Evolutionary conservation across 345 rosid genomes (phyloP), one percentile per base, ranked within the genome.

Genomic region (Balakata baccata): DNA sequence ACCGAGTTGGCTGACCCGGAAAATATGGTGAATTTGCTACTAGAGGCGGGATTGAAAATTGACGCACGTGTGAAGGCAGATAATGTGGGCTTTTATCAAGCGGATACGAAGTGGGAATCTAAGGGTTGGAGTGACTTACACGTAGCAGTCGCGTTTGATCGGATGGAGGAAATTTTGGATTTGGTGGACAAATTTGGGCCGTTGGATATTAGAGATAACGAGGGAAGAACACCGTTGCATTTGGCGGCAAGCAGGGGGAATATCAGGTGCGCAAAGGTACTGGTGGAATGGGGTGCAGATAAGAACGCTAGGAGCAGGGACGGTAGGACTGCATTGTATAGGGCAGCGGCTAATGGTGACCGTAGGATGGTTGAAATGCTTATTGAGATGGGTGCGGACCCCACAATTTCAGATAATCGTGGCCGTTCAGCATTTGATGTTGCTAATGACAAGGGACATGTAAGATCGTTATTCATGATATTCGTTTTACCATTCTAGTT

Each of bases 371-470:
- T 62, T 18, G 81, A 84, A 74, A 74, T 76, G 84, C 67, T 84
- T 43, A 69, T 84, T 12, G 78, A 80, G n/a, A 22, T 71, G 67
- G 87, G 79, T 22, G 83, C 87, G 2, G 85, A 86, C 78, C 87
- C 85, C 79, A 78, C 68, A 0, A 64, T 78, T 64, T 11, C 0
- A 8, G 88, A 86, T 57, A 80, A 78, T 83, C 81, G 82, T 70
- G 86, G 84, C 85, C 82, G 85, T 74, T 80, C 89, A 34, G 78
- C 83, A 1, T 11, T 83, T 67, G 88, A 77, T 43, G 76, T 70
- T 50, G 88, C 84, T 14, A 84, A 71, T 0, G 82, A 81, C 4
- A 80, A 75, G 72, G 84, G 78, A 47, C 72, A 62, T 22, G 90
- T 87, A 75, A 87, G 90, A 70, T 10, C 1, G 4, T 43, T 43